phyloP scores from a whole-genome alignment of 208 protist species.

The Strigomonas culicis region DNA sequence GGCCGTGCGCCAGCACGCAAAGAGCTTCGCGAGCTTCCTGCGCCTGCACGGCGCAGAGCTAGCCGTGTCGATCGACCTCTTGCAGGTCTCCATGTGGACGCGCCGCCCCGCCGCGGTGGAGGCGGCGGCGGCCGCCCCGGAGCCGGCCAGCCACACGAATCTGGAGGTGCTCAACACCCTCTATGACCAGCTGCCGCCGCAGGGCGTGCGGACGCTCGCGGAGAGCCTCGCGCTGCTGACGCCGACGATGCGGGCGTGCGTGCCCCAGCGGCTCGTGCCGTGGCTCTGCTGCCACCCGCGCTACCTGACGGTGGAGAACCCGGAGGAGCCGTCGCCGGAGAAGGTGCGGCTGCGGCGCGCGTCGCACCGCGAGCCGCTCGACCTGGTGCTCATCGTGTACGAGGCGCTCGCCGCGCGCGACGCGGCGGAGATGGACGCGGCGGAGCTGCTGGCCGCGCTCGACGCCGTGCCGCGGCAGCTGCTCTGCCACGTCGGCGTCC shows the following conservation, averaged over 20 bases:
- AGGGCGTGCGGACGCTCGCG: constrained; percentile 43
- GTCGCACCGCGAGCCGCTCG: constrained; percentile 59
- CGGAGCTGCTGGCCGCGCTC: constrained; percentile 30
- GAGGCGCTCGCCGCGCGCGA: constrained; percentile 24
- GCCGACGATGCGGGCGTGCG: constrained; percentile 30
- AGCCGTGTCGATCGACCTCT: constrained; percentile 78
- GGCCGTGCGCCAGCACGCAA: constrained; percentile 52
- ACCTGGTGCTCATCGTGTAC: constrained; percentile 57
- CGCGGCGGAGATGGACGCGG: constrained; percentile 15
- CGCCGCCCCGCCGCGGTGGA: not conserved
- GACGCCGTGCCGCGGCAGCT: constrained; percentile 24
- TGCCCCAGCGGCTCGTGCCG: constrained; percentile 44
- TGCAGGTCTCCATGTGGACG: constrained; percentile 81
- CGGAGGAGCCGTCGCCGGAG: constrained; percentile 29
- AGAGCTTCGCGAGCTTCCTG: constrained; percentile 84
- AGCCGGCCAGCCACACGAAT: constrained; percentile 32
- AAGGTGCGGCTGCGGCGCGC: constrained; percentile 56
- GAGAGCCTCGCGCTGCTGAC: constrained; percentile 58
- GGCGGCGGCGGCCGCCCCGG: not conserved
- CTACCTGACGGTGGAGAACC: constrained; percentile 72
- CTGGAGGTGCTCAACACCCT: constrained; percentile 61
- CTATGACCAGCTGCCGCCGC: constrained; percentile 64
- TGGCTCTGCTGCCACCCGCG: constrained; percentile 54
- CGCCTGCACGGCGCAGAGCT: constrained; percentile 68
- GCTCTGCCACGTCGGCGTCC: constrained; percentile 35